Evolutionary conservation across 2,329 filamentous ascomycete species (phyloP).

Genomic region (Hymenoscyphus linearis): DNA sequence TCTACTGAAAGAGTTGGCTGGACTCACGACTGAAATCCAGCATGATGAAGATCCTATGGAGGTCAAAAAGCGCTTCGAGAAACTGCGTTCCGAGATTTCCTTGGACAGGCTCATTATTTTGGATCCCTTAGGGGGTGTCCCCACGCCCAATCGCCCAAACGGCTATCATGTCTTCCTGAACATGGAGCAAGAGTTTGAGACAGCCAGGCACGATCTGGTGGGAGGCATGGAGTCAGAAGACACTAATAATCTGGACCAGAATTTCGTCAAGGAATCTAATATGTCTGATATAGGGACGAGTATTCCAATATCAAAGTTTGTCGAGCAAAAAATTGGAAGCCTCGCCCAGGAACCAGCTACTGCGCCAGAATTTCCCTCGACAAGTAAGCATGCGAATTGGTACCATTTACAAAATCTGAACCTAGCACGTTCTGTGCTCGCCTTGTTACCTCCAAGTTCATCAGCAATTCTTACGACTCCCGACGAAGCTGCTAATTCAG

Average conservation of each 20-base stretch:
- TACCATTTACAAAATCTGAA: conserved; percentile 66
- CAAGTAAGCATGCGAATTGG: conserved; percentile 27
- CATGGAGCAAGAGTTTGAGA: conserved; percentile 78
- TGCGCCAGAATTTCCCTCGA: not conserved
- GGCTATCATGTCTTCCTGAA: conserved; percentile 84
- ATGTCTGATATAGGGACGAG: conserved; percentile 29
- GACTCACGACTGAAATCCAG: conserved; percentile 43
- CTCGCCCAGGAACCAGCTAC: conserved; percentile 2
- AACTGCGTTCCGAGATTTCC: conserved; percentile 48
- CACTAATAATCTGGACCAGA: not conserved
- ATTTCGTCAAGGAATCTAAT: not conserved
- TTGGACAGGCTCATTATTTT: conserved; percentile 86
- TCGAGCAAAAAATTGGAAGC: conserved; percentile 27
- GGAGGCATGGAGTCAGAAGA: not conserved
- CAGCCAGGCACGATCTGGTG: conserved; percentile 58
- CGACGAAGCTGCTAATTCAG: conserved; percentile 61
- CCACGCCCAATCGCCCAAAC: conserved; percentile 54
- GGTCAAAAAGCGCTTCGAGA: conserved; percentile 35
- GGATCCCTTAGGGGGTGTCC: conserved; percentile 81
- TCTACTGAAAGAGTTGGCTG: conserved; percentile 70
- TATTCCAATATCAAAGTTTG: conserved; percentile 41
- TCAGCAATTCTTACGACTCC: conserved; percentile 89
- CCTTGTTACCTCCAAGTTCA: conserved; percentile 73
- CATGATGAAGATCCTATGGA: conserved; percentile 39
- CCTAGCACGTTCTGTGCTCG: conserved; percentile 64